phyloP scores from a whole-genome alignment of 2,329 filamentous ascomycete species.

The Tricladium varicosporioides region DNA sequence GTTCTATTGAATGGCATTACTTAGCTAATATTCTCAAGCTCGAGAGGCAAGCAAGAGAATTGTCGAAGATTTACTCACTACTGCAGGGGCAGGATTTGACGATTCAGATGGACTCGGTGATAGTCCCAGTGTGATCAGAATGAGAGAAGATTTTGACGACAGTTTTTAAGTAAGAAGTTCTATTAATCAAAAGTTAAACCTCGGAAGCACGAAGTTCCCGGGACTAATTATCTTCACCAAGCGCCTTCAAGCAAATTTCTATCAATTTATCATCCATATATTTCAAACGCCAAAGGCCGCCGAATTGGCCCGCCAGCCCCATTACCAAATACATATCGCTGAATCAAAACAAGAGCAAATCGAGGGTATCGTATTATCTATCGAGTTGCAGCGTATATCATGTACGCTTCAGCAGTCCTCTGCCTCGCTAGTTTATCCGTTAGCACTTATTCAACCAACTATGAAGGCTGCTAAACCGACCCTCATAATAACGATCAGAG shows the following conservation, averaged over 20 bases:
- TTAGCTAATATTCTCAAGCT: conserved; percentile 43
- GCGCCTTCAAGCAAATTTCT: not conserved
- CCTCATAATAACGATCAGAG: conserved; percentile 4
- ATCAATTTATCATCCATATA: not conserved
- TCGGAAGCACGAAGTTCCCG: not conserved
- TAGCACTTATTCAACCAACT: conserved; percentile 10
- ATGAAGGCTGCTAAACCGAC: conserved; percentile 5
- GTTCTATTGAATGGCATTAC: not conserved
- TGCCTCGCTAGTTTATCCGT: conserved; percentile 18
- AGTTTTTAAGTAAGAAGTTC: conserved; percentile 47
- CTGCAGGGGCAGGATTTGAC: conserved; percentile 69
- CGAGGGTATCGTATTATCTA: conserved; percentile 1
- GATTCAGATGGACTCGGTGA: conserved; percentile 50
- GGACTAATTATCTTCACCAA: not conserved
- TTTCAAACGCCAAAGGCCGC: not conserved
- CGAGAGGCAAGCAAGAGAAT: conserved; percentile 79
- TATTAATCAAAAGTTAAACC: conserved; percentile 7
- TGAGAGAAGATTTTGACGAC: conserved; percentile 61
- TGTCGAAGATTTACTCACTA: conserved; percentile 75
- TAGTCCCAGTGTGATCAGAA: conserved; percentile 64
- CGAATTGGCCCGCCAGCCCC: not conserved
- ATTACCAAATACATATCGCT: conserved; percentile 1
- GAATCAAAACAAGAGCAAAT: not conserved
- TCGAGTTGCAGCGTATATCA: conserved; percentile 15
- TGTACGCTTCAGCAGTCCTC: conserved; percentile 28